These are phyloP conservation scores for Echium plantagineum DNA, from an alignment of 257 asterid species.

Conservation along the genomic window DNA sequence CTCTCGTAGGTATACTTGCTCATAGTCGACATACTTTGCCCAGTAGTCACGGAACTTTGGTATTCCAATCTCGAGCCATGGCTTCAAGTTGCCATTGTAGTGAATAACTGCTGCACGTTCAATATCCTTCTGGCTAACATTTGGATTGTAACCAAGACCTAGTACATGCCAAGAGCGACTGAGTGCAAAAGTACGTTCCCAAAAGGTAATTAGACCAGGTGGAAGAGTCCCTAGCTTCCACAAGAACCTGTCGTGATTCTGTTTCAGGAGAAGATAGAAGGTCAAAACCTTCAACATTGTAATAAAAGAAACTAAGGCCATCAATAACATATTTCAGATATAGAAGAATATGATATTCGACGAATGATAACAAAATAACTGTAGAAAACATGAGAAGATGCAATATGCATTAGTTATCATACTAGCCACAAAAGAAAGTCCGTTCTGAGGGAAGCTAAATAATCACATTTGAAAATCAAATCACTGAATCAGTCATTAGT, in stretches of 20 bases:
- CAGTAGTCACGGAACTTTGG: conserved; percentile 56
- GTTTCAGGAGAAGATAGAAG: conserved; percentile 11
- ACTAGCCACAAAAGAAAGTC: too few species aligned
- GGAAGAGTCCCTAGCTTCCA: conserved; percentile 96
- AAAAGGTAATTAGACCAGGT: conserved; percentile 86
- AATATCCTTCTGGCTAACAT: conserved; percentile 45
- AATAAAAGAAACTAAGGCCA: neutral
- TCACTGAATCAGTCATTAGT: too few species aligned
- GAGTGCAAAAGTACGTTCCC: conserved; percentile 62
- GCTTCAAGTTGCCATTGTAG: conserved; percentile 85
- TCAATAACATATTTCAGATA: neutral
- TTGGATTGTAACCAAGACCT: conserved; percentile 85
- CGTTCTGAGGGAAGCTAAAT: too few species aligned
- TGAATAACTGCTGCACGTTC: conserved; percentile 72
- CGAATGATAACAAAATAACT: neutral
- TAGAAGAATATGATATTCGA: neutral
- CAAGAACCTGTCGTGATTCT: conserved; percentile 74
- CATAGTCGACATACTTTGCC: conserved; percentile 12
- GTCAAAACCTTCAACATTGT: neutral
- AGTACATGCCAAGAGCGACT: conserved; percentile 82
- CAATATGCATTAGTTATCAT: neutral
- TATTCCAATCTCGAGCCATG: conserved; percentile 69
- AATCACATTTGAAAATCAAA: too few species aligned
- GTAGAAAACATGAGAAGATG: too few species aligned
- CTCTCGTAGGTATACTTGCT: conserved; percentile 14